These are phyloP conservation scores for Herpetospermum pedunculosum DNA, from an alignment of 306 rosid genomes.

Conservation along the genomic window DNA sequence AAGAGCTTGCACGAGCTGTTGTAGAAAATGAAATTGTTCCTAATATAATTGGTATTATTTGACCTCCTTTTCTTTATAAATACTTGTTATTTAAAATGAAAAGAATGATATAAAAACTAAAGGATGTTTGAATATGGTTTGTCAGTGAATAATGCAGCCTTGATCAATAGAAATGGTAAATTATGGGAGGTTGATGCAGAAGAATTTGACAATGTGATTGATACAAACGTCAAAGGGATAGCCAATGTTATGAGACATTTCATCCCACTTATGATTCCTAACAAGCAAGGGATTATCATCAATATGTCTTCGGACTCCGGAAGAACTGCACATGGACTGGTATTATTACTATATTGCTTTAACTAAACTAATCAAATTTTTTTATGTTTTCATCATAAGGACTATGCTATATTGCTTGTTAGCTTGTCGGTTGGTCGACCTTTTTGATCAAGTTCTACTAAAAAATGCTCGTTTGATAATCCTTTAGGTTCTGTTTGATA, in stretches of 20 bases:
- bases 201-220: not conserved
- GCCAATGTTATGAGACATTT: not conserved
- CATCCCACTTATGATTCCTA: not conserved
- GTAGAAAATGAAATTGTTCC: slow-evolving; percentile 41
- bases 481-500: too few relatives aligned
- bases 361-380: too few relatives aligned
- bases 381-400: too few relatives aligned
- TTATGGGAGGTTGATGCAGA: not conserved
- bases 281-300: not conserved
- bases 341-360: too few relatives aligned
- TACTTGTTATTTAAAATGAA: not conserved
- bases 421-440: too few relatives aligned
- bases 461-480: too few relatives aligned
- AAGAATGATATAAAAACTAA: not conserved
- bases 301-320: not conserved
- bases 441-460: too few relatives aligned
- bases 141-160: not conserved
- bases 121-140: not conserved
- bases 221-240: not conserved
- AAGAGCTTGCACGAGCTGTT: slow-evolving; percentile 37
- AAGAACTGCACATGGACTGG: not conserved
- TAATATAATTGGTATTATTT: slow-evolving; percentile 47
- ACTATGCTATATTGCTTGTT: too few relatives aligned
- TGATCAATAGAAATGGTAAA: not conserved
- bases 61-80: too few relatives aligned